Evolutionary conservation across 1,284 basidiomycete genomes (phyloP), one percentile per base, ranked within the genome.

Genomic region (Neonothopanus nambi): DNA sequence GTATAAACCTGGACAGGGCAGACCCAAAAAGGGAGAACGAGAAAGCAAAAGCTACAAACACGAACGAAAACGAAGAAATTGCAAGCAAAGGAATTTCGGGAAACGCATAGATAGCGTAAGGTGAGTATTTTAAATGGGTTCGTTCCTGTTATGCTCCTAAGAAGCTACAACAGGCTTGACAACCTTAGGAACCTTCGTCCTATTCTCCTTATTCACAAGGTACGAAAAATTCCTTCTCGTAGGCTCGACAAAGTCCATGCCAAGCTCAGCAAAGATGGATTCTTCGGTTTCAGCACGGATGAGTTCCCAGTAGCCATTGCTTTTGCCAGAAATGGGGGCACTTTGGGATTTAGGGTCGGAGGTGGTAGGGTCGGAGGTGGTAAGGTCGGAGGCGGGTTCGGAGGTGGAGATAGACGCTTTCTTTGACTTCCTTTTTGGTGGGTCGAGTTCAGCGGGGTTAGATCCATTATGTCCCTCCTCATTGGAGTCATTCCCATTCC

Each of bases 191-290:
- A 33, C 30, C 30, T 13, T 33, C 8, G 30, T 33, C 30, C 30
- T 33, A 33, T 33, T 33, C 30, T 33, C 30, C 30, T 33, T 33
- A 33, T 33, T 8, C 30, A 33, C 30, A 8, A 33, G 13, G 13
- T 40, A 40, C 39, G 18, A 40, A 18, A 20, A 40, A 18, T 40
- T 21, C 45, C 80, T 67, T 57, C 67, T 70, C 37, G 64, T 59
- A 0, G 80, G 80, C 26, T 67, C 65, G 23, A 82, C 63, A 53
- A 70, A 79, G 7, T 70, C 68, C 66, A 78, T 67, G 0, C 70
- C 74, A 11, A 82, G 62, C 48, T 74, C 67, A 2, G 63, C 61
- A 47, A 84, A 66, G 6, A 84, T 70, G 4, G 67, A 69, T 52
- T 76, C 68, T 61, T 81, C 81, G 20, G 70, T 72, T 12, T 69